phyloP scores from a whole-genome alignment of 257 asterid species.

The Rhazya stricta region DNA sequence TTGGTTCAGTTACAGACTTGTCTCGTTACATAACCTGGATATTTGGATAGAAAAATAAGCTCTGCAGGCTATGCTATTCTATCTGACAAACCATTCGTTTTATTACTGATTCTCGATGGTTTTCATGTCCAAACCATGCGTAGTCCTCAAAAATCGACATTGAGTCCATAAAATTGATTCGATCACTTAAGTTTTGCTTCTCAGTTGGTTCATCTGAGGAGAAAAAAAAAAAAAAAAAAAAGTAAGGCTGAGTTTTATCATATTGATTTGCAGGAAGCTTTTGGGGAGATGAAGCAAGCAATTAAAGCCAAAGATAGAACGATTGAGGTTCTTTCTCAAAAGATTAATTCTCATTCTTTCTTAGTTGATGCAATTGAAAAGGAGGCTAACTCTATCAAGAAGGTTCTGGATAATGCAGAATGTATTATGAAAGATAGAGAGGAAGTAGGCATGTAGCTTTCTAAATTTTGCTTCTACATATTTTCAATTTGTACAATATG shows the following conservation, averaged over 20 bases:
- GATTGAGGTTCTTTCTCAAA: conserved; percentile 29
- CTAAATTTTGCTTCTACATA: conserved; percentile 6
- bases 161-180: background rate
- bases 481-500: background rate
- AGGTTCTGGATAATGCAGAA: conserved; percentile 29
- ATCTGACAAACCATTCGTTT: background rate
- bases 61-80: background rate
- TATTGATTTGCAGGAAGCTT: conserved; percentile 29
- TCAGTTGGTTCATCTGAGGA: background rate
- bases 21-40: background rate
- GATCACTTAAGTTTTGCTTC: conserved; percentile 1
- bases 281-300: conserved; percentile 32
- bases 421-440: conserved; percentile 28
- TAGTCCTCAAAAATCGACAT: background rate
- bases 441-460: conserved; percentile 37
- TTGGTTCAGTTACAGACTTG: background rate
- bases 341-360: conserved; percentile 31
- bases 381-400: conserved; percentile 38
- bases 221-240: too few relatives aligned
- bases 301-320: conserved; percentile 32
- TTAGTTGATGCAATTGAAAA: conserved; percentile 29
- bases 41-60: background rate
- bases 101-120: background rate
- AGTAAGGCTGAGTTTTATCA: conserved; percentile 1
- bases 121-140: background rate